Base-by-base conservation (phyloP, 2,329 filamentous ascomycete species). In the Beauveria brongniartii region DNA sequence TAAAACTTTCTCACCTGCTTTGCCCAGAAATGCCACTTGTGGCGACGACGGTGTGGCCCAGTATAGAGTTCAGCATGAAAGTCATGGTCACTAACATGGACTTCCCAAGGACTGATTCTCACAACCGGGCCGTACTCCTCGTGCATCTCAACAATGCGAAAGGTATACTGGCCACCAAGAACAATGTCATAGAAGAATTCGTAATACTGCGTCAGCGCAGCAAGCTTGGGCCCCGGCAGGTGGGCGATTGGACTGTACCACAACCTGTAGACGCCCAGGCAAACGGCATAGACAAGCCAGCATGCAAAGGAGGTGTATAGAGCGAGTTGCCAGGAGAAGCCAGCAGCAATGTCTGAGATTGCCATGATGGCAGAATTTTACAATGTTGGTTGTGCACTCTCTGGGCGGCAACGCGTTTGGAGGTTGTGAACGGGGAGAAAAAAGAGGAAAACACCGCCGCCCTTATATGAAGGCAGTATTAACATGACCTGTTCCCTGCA, bases 141-240 rank as follows among this genome's bases (percentile, higher is more conserved):
- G 65, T 80, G 77, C 65, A 80, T 66, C 56, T 74, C 68, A 47
- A 69, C 65, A 24, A 79, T 75, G 60, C 77, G 72, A 65, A 72
- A 75, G 16, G 69, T 75, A 62, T 77, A 79, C 65, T 75, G 69
- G 1, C 76, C 77, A 6, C 73, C 71, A 6, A 73, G 67, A 47
- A 76, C 59, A 22, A 78, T 68, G 59, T 80, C 76, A 62, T 78
- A 78, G 66, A 77, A 80, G 54, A 73, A 71, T 63, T 76, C 74
- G 61, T 76, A 76, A 68, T 71, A 74, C 55, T 72, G 68, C 54
- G 73, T 75, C 53, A 74, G 64, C 5, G 74, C 74, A 28, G 75
- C 73, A 37, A 77, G 68, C 63, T 65, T 73, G 56, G 74, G 74
- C 3, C 75, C 75, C 0, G 75, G 74, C 51, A 77, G 70, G 58